Evolutionary conservation across 1,284 basidiomycete species (phyloP).

Genomic region (Fistulinella cinereoalba): DNA sequence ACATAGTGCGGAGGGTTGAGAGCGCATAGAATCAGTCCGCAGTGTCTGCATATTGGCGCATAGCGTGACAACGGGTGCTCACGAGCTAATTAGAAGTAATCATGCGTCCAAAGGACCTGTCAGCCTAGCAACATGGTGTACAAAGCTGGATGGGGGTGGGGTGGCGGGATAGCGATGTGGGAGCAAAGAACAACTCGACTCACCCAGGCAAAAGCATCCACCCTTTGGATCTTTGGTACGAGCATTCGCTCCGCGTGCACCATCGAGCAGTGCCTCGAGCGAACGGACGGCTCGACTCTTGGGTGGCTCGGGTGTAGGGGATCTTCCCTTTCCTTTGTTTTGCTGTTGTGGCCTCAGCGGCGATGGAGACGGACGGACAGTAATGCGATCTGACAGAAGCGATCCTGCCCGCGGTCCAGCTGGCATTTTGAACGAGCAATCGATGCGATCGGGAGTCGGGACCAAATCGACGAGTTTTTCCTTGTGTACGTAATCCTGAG

Average conservation of each 20-base stretch:
- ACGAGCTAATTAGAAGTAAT: constrained; percentile 46
- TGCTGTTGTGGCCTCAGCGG: constrained; percentile 20
- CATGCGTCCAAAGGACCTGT: too few species aligned
- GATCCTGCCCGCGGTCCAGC: constrained; percentile 25
- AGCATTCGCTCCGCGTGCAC: constrained; percentile 33
- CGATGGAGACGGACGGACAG: constrained; percentile 29
- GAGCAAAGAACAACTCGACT: not conserved
- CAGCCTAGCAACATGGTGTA: too few species aligned
- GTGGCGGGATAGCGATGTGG: not conserved
- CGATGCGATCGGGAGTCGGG: too few species aligned
- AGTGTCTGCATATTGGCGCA: constrained; percentile 52
- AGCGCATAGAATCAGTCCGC: constrained; percentile 61
- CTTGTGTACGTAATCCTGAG: too few species aligned
- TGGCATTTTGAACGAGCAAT: not conserved
- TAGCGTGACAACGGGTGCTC: constrained; percentile 55
- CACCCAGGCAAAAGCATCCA: constrained; percentile 70
- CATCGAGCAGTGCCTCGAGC: constrained; percentile 43
- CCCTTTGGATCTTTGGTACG: constrained; percentile 51
- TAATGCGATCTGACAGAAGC: constrained; percentile 44
- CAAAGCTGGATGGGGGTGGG: too few species aligned
- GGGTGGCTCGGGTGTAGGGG: constrained; percentile 30
- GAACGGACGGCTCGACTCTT: constrained; percentile 44
- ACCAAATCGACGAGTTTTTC: too few species aligned
- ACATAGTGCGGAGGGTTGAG: constrained; percentile 52
- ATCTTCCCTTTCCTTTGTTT: constrained; percentile 35